Evolutionary conservation across 108 stramenopile genomes (phyloP).

Genomic region (Stephanodiscus minutulus): DNA sequence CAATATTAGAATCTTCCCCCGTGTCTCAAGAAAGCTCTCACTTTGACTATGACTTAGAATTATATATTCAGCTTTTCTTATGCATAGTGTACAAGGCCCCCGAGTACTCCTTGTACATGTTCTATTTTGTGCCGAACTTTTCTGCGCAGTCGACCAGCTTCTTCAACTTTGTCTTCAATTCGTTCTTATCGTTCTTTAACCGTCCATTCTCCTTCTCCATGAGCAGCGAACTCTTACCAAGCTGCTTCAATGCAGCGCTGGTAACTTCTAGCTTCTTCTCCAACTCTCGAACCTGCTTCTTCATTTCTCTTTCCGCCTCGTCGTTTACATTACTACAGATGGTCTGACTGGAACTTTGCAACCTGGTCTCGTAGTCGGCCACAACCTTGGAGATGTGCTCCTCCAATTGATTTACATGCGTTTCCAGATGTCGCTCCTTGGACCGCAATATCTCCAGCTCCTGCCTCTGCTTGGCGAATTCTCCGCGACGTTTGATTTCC

Average conservation of each 20-base stretch:
- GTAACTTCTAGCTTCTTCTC: slow-evolving; percentile 48
- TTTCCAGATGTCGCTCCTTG: slow-evolving; percentile 44
- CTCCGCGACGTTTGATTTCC: slow-evolving; percentile 45
- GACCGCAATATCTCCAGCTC: slow-evolving; percentile 49
- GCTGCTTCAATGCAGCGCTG: slow-evolving; percentile 48
- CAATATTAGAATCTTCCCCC: no score
- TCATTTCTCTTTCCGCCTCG: slow-evolving; percentile 9
- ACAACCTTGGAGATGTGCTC: slow-evolving; percentile 45
- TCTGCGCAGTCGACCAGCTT: slow-evolving; percentile 48
- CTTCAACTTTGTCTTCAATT: slow-evolving; percentile 41
- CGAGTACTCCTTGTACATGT: not conserved
- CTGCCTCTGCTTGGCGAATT: slow-evolving; percentile 47
- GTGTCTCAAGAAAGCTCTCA: no score
- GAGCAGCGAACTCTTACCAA: slow-evolving; percentile 41
- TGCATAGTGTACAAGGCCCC: no score
- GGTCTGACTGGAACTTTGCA: slow-evolving; percentile 29
- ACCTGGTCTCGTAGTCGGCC: slow-evolving; percentile 35
- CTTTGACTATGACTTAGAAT: no score
- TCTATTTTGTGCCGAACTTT: slow-evolving; percentile 15
- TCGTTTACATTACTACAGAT: slow-evolving; percentile 19
- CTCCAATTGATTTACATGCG: slow-evolving; percentile 46
- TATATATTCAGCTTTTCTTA: no score
- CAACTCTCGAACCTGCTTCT: slow-evolving; percentile 36
- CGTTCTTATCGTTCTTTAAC: slow-evolving; percentile 39
- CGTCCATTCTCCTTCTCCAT: slow-evolving; percentile 51